Base-by-base conservation (phyloP, 2,329 filamentous ascomycete genomes). In the Trichoderma hamatum region DNA sequence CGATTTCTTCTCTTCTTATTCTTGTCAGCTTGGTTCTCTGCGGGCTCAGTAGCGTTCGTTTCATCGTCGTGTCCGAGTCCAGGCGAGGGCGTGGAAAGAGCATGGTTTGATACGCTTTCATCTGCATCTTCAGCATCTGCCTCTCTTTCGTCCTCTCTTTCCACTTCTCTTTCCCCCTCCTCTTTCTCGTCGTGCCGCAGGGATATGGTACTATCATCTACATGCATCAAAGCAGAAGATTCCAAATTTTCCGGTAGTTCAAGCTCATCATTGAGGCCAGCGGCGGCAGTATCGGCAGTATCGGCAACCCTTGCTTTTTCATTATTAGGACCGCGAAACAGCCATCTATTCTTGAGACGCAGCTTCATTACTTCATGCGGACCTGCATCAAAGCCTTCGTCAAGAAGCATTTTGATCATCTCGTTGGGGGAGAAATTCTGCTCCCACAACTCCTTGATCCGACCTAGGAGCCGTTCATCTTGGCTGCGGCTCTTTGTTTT, bases 361-460 rank as follows among this genome's bases (percentile, higher is more conserved):
- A 95, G 82, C 39, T 90, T 85, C 82, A 90, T 88, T 66, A 94
- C 79, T 76, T 93, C 90, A 11, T 90, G 84, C 72, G 91, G 85
- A 72, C 89, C 92, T 75, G 95, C 89, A 28, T 89, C 83, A 74
- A 89, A 93, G 16, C 92, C 92, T 56, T 84, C 82, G 76, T 94
- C 91, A 24, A 88, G 85, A 69, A 96, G 82, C 32, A 88, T 86
- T 30, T 85, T 83, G 68, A 94, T 82, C 88, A 96, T 96, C 72
- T 94, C 90, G 70, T 86, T 86, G 78, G 94, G 91, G 21, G 83
- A 85, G 16, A 88, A 84, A 75, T 95, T 96, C 73, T 82, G 84
- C 77, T 92, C 89, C 92, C 92, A 96, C 74, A 96, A 83, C 79
- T 94, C 87, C 75, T 89, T 89, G 70, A 95, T 85, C 34, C 92